phyloP scores from a whole-genome alignment of 768 basidiomycete genomes.

The Phaeolepiota aurea region DNA sequence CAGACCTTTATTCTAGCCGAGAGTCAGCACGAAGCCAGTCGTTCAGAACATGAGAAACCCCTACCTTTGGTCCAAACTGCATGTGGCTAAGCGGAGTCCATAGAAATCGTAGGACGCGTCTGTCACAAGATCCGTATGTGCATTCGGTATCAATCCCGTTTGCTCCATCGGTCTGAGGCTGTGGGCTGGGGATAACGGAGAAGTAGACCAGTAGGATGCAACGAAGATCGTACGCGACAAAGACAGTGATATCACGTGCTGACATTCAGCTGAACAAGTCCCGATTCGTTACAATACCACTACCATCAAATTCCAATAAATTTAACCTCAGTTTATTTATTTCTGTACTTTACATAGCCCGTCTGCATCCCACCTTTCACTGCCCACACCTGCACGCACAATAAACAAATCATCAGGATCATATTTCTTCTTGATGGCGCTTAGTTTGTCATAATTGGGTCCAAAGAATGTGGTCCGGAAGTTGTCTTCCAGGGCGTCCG shows the following conservation, averaged over 20 bases:
- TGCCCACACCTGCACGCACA: conserved; percentile 21
- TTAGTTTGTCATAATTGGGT: conserved; percentile 21
- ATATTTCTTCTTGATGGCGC: conserved; percentile 18
- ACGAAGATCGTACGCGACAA: too few relatives aligned
- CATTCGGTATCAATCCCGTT: conserved; percentile 69
- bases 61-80: conserved; percentile 76
- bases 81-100: conserved; percentile 73
- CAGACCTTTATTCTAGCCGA: conserved; percentile 74
- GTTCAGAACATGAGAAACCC: conserved; percentile 1
- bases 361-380: conserved; percentile 21
- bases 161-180: too few relatives aligned
- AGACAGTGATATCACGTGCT: too few relatives aligned
- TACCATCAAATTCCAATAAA: too few relatives aligned
- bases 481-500: conserved; percentile 18
- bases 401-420: conserved; percentile 25
- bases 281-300: too few relatives aligned
- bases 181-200: too few relatives aligned
- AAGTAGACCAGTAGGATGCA: too few relatives aligned
- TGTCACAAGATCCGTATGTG: conserved; percentile 75
- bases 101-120: conserved; percentile 91
- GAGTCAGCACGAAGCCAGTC: conserved; percentile 8
- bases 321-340: too few relatives aligned
- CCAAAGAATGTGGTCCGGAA: conserved; percentile 25
- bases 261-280: too few relatives aligned
- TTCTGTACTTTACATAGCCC: conserved; percentile 15